Conservation (phyloP, 495 filamentous ascomycete genomes). For the Aspergillus leporis region DNA sequence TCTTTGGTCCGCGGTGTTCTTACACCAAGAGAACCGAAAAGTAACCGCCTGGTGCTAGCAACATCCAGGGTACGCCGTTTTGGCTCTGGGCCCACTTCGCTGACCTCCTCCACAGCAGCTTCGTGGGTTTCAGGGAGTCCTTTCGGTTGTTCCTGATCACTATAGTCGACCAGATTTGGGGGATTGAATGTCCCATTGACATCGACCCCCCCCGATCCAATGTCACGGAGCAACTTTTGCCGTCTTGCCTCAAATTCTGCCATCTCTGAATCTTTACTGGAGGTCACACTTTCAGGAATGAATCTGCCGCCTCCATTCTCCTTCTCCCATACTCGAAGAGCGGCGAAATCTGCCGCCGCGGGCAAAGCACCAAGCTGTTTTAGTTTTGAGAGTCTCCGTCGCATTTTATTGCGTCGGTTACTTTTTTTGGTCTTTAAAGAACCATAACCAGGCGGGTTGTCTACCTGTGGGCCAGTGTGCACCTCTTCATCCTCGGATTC, state of each 20-base stretch:
- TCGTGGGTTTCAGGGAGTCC: slow-evolving; percentile 21
- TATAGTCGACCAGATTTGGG: slow-evolving; percentile 15
- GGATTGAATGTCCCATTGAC: slow-evolving; percentile 39
- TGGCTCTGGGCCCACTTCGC: slow-evolving; percentile 22
- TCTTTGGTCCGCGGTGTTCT: slow-evolving; percentile 65
- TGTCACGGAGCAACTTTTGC: slow-evolving; percentile 50
- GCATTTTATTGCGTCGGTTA: slow-evolving; percentile 54
- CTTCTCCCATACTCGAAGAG: slow-evolving; percentile 43
- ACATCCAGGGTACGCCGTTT: slow-evolving; percentile 59
- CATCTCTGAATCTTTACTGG: slow-evolving; percentile 27
- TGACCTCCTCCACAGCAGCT: slow-evolving; percentile 16
- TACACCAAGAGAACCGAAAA: slow-evolving; percentile 74
- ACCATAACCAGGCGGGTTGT: slow-evolving; percentile 43
- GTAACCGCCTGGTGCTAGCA: slow-evolving; percentile 61
- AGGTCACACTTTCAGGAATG: slow-evolving; percentile 21
- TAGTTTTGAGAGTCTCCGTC: slow-evolving; percentile 47
- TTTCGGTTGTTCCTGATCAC: slow-evolving; percentile 3
- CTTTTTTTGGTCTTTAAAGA: slow-evolving; percentile 51
- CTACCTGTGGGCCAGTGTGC: slow-evolving; percentile 21
- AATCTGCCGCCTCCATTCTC: slow-evolving; percentile 28
- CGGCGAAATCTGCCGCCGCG: slow-evolving; percentile 45
- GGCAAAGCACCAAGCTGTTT: slow-evolving; percentile 52
- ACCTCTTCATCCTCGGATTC: slow-evolving; percentile 20
- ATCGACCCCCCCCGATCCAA: slow-evolving; percentile 55
- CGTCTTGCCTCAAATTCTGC: slow-evolving; percentile 51